These are phyloP conservation scores for Chaetoscypha palmicola DNA, from an alignment of 2,329 filamentous ascomycete species.

Conservation along the genomic window DNA sequence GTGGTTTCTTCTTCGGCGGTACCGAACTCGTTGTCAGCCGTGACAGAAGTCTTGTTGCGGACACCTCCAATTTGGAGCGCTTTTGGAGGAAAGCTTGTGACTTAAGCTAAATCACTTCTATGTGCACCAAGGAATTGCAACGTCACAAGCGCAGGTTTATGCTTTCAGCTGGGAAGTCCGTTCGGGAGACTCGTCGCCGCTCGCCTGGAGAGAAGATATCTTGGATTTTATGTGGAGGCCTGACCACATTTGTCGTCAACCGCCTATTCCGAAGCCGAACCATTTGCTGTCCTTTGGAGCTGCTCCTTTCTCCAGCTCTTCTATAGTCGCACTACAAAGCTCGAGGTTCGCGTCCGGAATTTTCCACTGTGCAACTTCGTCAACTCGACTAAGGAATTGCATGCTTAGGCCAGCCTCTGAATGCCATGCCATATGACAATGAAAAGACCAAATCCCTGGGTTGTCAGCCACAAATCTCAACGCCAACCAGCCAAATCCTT, in stretches of 20 bases:
- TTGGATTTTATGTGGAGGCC: no score
- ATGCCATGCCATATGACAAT: slow-evolving; percentile 55
- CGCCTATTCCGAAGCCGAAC: slow-evolving; percentile 30
- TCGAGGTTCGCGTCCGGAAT: slow-evolving; percentile 39
- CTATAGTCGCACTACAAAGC: slow-evolving; percentile 38
- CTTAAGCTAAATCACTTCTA: no score
- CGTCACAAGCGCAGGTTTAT: no score
- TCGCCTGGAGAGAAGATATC: no score
- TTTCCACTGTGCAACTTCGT: slow-evolving; percentile 37
- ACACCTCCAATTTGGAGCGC: no score
- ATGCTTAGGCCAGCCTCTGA: slow-evolving; percentile 51
- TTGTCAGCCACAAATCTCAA: slow-evolving; percentile 50
- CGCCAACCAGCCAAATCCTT: slow-evolving; percentile 48
- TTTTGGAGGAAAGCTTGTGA: no score
- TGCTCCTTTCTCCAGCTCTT: slow-evolving; percentile 42
- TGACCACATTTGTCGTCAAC: slow-evolving; percentile 12
- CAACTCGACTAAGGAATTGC: slow-evolving; percentile 47
- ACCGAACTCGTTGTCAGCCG: no score
- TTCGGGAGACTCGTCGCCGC: no score
- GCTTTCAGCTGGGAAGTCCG: no score
- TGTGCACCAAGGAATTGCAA: no score
- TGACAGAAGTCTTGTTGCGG: no score
- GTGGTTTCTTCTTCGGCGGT: no score
- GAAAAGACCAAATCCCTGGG: slow-evolving; percentile 50
- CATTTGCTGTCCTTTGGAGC: slow-evolving; percentile 44